A percentile compares a stretch with the other conserved stretches of the same genome.
phyloP scores from a whole-genome alignment of 2,329 filamentous ascomycete genomes.

The Microdochium nivale region DNA sequence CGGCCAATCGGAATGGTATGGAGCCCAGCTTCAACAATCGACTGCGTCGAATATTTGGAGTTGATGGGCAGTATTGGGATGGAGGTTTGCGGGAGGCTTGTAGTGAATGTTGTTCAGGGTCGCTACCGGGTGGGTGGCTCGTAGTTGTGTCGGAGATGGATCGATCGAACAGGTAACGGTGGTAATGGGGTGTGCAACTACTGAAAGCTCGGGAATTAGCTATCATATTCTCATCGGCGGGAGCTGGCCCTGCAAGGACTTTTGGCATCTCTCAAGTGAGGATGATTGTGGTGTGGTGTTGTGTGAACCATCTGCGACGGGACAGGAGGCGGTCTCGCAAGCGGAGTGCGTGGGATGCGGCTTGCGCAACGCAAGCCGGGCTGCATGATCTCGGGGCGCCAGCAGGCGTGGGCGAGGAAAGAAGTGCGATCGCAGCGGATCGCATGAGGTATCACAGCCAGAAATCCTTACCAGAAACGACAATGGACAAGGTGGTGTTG shows the following conservation, averaged over 20 bases:
- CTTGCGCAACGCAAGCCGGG: not conserved
- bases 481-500: conserved; percentile 22
- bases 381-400: conserved; percentile 1
- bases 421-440: conserved; percentile 19
- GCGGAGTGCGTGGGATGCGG: not conserved
- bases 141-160: too few relatives aligned
- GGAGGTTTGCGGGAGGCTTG: too few relatives aligned
- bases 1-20: too few relatives aligned
- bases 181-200: too few relatives aligned
- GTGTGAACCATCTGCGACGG: not conserved
- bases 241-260: not conserved
- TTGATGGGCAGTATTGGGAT: too few relatives aligned
- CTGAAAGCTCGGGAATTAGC: too few relatives aligned
- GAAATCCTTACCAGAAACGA: conserved; percentile 26
- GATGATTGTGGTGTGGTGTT: not conserved
- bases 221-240: too few relatives aligned
- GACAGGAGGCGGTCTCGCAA: not conserved
- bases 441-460: conserved; percentile 22
- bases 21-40: too few relatives aligned
- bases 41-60: too few relatives aligned
- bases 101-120: too few relatives aligned
- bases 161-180: too few relatives aligned
- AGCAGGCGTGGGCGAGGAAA: conserved; percentile 8
- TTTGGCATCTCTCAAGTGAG: not conserved
- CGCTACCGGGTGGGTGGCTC: too few relatives aligned